Evolutionary conservation across 768 basidiomycete genomes (phyloP), one percentile per base, ranked within the genome.

Genomic region (Rhodotorula paludigena): DNA sequence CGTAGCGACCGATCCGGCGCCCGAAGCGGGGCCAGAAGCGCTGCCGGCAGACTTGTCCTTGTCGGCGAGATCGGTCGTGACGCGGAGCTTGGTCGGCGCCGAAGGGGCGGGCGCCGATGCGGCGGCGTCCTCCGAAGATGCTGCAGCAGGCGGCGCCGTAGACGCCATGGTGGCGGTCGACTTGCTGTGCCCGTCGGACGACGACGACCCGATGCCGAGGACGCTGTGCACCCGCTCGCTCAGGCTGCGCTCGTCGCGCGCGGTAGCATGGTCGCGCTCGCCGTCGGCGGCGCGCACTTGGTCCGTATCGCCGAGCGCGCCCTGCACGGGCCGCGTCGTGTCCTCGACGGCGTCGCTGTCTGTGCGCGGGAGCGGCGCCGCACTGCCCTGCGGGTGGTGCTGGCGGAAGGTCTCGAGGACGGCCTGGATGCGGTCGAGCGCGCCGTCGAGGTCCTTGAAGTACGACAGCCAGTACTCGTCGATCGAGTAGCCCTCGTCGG

Each of bases 391-490:
- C 28, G 57, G 62, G 35, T 63, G 76, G 44, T 42, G 52, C 25
- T 48, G 39, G 60, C 76, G 60, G 65, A 69, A 72, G 39, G 79
- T 78, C 62, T 87, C 84, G 41, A 96, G 85, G 18, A 85, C 85
- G 68, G 86, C 85, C 38, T 89, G 86, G 66, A 98, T 92, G 77
- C 88, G 85, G 48, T 88, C 86, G 62, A 93, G 81, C 3, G 91
- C 89, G 42, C 77, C 82, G 12, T 87, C 82, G 44, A 91, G 82
- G 78, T 93, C 85, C 72, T 86, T 86, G 78, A 97, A 96, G 78
- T 96, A 97, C 21, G 93, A 91, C 75, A 89, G 78, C 2, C 87
- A 85, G 74, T 86, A 87, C 69, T 86, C 85, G 66, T 89, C 89
- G 55, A 81, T 80, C 28, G 78, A 77, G 71, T 84, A 84, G 72